These are phyloP conservation scores for Microsporum ferrugineum DNA, from an alignment of 2,329 filamentous ascomycete genomes.

Conservation along the genomic window DNA sequence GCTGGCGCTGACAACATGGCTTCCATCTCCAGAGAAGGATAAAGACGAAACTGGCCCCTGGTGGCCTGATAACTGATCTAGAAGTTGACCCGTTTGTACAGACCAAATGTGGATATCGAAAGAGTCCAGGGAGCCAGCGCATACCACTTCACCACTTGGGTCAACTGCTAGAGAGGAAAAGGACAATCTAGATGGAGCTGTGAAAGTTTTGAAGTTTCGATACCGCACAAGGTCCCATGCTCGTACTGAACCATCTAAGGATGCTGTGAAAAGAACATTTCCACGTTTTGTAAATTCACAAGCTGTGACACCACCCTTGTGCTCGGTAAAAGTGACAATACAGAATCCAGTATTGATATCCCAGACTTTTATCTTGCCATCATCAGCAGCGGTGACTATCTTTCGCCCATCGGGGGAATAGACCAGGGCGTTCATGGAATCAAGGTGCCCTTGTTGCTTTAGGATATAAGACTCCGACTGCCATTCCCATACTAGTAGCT, in stretches of 20 bases:
- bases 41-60: slow-evolving; percentile 86
- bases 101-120: slow-evolving; percentile 99
- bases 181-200: slow-evolving; percentile 77
- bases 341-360: slow-evolving; percentile 94
- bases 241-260: slow-evolving; percentile 82
- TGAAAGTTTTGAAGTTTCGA: slow-evolving; percentile 95
- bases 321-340: slow-evolving; percentile 94
- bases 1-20: slow-evolving; percentile 74
- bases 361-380: slow-evolving; percentile 98
- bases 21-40: slow-evolving; percentile 77
- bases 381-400: slow-evolving; percentile 86
- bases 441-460: slow-evolving; percentile 95
- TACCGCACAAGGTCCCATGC: slow-evolving; percentile 96
- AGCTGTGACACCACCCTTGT: slow-evolving; percentile 81
- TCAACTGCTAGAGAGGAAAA: slow-evolving; percentile 96
- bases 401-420: slow-evolving; percentile 91
- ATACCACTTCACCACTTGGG: slow-evolving; percentile 89
- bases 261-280: slow-evolving; percentile 90
- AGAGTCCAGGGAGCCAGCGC: slow-evolving; percentile 86
- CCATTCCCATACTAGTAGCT: slow-evolving; percentile 99
- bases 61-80: slow-evolving; percentile 82
- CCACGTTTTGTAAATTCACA: slow-evolving; percentile 93
- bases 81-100: slow-evolving; percentile 88
- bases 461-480: slow-evolving; percentile 97
- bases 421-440: slow-evolving; percentile 83